Base-by-base conservation (phyloP, 106 monocot species). In the Gastrodia elata region DNA sequence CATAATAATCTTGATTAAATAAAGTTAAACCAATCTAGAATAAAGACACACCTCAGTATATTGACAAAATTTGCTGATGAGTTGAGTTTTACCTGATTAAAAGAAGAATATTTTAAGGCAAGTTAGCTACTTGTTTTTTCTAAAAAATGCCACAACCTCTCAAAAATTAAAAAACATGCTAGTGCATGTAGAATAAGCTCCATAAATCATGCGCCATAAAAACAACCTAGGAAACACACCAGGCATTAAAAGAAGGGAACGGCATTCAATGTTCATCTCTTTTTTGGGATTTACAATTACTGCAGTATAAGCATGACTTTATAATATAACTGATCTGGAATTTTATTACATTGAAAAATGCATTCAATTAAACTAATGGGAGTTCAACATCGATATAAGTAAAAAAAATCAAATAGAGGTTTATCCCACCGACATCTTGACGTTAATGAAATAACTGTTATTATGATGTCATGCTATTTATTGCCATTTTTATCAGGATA, bases 51-150 rank as follows among this genome's bases (percentile, higher is more conserved):
- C 67, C 67, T 67, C 37, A 67, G 8, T 37, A 20, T 10, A 22
- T 18, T 67, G 67, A 38, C 6, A 67, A 27, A 20, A 38, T 38
- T 37, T 37, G 37, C 67, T 38, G n/a, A 38, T 67, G 67, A 67
- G 16, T 37, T 38, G 37, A 67, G 13, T 38, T 37, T 67, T 67
- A 37, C 67, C 67, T 67, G 67, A 37, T 67, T 67, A 35, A 32
- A 67, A 67, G 37, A 33, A 36, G 4, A 67, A 18, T 18, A 67
- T 67, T 67, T 3, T n/a, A 67, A 18, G 18, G 16, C 8, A 36
- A 67, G 35, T 5, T 18, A 67, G 38, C 14, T 67, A 67, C 15
- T 37, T 67, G 15, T 37, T 38, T 57, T 22, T 25, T 20, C 26
- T 57, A 57, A 4, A 44, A n/a, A n/a, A 44, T 8, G 57, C 22